Evolutionary conservation across 805 yeast species (phyloP).

Genomic region (Cyberlindnera mycetangii): DNA sequence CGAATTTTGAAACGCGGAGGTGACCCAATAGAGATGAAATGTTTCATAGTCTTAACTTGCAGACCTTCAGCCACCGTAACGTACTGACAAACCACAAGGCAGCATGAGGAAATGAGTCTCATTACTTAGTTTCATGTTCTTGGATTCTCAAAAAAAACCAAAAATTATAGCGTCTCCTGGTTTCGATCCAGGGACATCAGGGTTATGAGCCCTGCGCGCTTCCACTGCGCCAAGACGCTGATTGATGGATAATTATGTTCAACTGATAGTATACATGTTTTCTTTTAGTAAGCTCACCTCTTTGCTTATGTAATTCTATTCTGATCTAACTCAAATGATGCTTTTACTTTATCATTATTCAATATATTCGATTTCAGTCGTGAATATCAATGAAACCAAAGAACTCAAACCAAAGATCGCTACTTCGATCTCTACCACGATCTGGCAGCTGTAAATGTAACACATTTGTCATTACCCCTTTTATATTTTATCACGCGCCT

Average conservation of each 20-base stretch:
- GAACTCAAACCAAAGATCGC: no score
- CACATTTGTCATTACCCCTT: not conserved
- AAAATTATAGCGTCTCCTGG: constrained; percentile 81
- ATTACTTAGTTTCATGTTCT: no score
- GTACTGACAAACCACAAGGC: no score
- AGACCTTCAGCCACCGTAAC: no score
- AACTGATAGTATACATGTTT: not conserved
- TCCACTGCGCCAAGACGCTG: constrained; percentile 98
- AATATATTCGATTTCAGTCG: no score
- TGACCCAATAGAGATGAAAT: not conserved
- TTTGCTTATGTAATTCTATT: not conserved
- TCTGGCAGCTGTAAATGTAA: not conserved
- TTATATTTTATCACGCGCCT: constrained; percentile 2
- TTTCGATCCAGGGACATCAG: constrained; percentile 97
- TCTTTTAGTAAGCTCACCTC: not conserved
- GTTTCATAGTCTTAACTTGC: not conserved
- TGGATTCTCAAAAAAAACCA: not conserved
- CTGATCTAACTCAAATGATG: no score
- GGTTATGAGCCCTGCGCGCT: constrained; percentile 99
- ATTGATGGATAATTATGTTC: not conserved
- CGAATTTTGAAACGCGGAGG: not conserved
- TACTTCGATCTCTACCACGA: not conserved
- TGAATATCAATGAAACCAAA: no score
- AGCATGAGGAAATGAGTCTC: no score
- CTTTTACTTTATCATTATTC: no score